Evolutionary conservation across 371 early-diverging fungal genomes (phyloP).

Genomic region (Rhizomucor pusillus): DNA sequence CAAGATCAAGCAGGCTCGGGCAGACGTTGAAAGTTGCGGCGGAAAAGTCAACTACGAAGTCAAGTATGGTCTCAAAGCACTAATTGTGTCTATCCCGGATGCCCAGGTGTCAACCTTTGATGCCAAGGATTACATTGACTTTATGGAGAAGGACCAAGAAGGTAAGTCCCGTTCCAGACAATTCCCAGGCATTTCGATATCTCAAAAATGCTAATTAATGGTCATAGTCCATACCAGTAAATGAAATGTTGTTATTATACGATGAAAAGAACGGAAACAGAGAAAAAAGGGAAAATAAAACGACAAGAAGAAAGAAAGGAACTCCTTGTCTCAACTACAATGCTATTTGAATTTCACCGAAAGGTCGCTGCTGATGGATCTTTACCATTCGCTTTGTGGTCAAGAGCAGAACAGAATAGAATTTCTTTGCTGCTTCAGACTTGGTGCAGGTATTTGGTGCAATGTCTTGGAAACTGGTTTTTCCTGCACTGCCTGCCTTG

Average conservation of each 20-base stretch:
- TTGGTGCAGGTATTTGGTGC: constrained; percentile 32
- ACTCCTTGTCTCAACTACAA: neutral
- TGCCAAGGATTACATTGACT: constrained; percentile 26
- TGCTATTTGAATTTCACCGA: constrained; percentile 70
- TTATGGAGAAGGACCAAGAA: constrained; percentile 27
- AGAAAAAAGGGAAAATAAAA: neutral
- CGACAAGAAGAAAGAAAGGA: neutral
- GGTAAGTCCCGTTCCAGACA: constrained; percentile 16
- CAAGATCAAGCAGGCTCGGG: constrained; percentile 12
- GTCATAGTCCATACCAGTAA: constrained; percentile 4
- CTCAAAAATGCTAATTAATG: neutral
- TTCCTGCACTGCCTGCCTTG: constrained; percentile 7
- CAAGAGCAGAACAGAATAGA: constrained; percentile 90
- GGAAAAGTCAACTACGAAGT: constrained; percentile 22
- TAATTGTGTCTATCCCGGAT: constrained; percentile 18
- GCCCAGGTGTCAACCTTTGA: constrained; percentile 15
- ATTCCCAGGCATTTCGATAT: too few relatives aligned
- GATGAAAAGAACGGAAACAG: neutral
- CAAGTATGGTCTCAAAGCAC: constrained; percentile 17
- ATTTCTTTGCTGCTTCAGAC: constrained; percentile 79
- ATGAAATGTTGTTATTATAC: neutral
- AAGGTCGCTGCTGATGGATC: constrained; percentile 79
- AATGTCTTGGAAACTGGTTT: constrained; percentile 26
- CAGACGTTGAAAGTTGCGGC: constrained; percentile 16
- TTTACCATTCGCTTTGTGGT: constrained; percentile 83